These are phyloP conservation scores for Phragmites australis DNA, from an alignment of 176 grass and related monocot genomes.

Conservation along the genomic window DNA sequence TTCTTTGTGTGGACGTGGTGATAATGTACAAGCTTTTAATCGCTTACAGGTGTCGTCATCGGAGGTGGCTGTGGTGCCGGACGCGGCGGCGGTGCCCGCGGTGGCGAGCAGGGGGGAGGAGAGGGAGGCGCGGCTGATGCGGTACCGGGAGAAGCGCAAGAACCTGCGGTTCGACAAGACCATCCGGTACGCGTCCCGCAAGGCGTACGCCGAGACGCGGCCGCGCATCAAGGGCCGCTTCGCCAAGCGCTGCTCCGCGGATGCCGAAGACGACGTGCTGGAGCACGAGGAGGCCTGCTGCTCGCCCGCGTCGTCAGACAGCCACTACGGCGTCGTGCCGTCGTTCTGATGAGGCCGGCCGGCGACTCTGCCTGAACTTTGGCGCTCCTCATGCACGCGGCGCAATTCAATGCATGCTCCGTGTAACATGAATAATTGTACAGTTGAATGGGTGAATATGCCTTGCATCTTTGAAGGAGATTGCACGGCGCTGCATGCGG, in stretches of 20 bases:
- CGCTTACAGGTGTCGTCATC: conserved; percentile 45
- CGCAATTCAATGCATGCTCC: conserved; percentile 1
- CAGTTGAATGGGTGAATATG: too few relatives aligned
- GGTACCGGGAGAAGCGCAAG: conserved; percentile 90
- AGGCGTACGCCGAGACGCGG: conserved; percentile 85
- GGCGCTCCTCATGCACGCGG: not conserved
- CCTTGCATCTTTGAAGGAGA: too few relatives aligned
- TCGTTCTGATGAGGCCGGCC: conserved; percentile 37
- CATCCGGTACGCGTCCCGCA: conserved; percentile 83
- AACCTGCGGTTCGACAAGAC: conserved; percentile 79
- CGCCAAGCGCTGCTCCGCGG: conserved; percentile 54
- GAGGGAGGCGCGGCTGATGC: conserved; percentile 76
- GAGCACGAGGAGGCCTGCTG: conserved; percentile 11
- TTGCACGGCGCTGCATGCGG: too few relatives aligned
- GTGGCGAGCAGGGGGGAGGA: conserved; percentile 48
- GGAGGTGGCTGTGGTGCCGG: conserved; percentile 50
- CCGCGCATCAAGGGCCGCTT: conserved; percentile 87
- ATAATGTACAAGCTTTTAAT: not conserved
- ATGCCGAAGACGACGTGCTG: conserved; percentile 23
- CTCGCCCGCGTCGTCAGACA: conserved; percentile 34
- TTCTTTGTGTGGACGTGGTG: not conserved
- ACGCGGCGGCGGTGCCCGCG: not conserved
- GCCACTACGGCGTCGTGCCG: conserved; percentile 53
- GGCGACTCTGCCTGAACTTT: conserved; percentile 19
- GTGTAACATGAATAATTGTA: conserved; percentile 53